Evolutionary conservation across 2,329 filamentous ascomycete species (phyloP).

Genomic region (Helotiales sp.): DNA sequence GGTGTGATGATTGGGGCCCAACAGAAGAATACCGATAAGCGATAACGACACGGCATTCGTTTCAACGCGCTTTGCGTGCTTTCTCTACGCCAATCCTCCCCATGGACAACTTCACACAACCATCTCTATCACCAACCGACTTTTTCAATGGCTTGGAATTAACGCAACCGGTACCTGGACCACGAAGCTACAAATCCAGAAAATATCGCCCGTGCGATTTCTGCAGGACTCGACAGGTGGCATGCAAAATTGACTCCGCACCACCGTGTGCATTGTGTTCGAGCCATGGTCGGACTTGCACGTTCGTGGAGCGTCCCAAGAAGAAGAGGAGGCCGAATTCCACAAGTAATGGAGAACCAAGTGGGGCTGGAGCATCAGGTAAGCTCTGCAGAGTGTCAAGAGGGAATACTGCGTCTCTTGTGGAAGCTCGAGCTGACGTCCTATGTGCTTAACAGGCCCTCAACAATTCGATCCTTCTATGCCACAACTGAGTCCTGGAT

Average conservation of each 20-base stretch:
- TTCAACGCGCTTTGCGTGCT: background rate
- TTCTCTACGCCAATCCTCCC: background rate
- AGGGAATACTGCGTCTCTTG: background rate
- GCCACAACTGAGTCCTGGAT: slow-evolving; percentile 30
- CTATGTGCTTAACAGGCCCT: slow-evolving; percentile 18
- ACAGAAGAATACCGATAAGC: background rate
- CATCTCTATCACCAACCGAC: slow-evolving; percentile 29
- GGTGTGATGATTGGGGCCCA: background rate
- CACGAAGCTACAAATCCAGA: slow-evolving; percentile 34
- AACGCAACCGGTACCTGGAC: slow-evolving; percentile 26
- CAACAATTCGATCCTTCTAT: slow-evolving; percentile 28
- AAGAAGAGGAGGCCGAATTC: slow-evolving; percentile 34
- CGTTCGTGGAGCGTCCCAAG: slow-evolving; percentile 43
- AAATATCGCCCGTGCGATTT: slow-evolving; percentile 46
- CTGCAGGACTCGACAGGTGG: slow-evolving; percentile 45
- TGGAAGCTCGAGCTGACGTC: background rate
- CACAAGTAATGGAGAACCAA: slow-evolving; percentile 24
- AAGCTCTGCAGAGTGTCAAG: slow-evolving; percentile 6
- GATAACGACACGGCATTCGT: background rate
- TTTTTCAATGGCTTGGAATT: slow-evolving; percentile 31
- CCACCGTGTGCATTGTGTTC: slow-evolving; percentile 45
- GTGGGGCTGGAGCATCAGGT: slow-evolving; percentile 24
- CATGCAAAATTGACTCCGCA: slow-evolving; percentile 43
- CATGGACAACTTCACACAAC: slow-evolving; percentile 13
- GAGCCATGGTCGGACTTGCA: slow-evolving; percentile 44